A percentile compares a stretch with the other conserved stretches of the same genome.
Conservation (phyloP, 2,329 filamentous ascomycete genomes). For the Phymatotrichopsis omnivora region DNA sequence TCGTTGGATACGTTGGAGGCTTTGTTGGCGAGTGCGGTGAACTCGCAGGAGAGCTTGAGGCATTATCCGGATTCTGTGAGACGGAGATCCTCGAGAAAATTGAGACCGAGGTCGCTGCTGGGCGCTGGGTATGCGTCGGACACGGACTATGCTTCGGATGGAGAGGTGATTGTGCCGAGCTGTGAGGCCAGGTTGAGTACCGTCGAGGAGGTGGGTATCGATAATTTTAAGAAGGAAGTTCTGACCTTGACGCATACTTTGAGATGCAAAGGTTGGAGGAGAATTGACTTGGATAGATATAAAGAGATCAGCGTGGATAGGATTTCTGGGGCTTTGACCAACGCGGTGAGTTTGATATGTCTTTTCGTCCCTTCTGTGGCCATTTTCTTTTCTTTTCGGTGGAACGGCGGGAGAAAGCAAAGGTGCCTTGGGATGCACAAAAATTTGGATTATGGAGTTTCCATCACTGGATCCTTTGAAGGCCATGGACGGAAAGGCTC, state of each 20-base stretch:
- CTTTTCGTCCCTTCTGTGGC: too few relatives aligned
- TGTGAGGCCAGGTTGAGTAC: conserved; percentile 25
- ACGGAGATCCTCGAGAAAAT: conserved; percentile 7
- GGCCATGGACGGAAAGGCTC: too few relatives aligned
- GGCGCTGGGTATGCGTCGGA: conserved; percentile 21
- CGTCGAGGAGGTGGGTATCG: conserved; percentile 48
- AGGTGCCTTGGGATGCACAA: too few relatives aligned
- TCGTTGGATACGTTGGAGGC: conserved; percentile 4
- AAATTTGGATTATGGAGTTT: too few relatives aligned
- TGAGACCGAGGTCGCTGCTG: conserved; percentile 12
- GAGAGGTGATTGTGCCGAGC: conserved; percentile 22
- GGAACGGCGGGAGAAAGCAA: too few relatives aligned
- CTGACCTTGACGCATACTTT: conserved; percentile 81
- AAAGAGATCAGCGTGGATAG: conserved; percentile 60
- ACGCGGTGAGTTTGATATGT: conserved; percentile 48
- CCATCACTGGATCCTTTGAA: too few relatives aligned
- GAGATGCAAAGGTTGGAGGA: conserved; percentile 81
- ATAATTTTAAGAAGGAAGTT: conserved; percentile 83
- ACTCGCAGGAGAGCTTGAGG: too few relatives aligned
- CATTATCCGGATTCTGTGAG: too few relatives aligned
- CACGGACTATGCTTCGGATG: conserved; percentile 26
- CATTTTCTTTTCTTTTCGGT: too few relatives aligned
- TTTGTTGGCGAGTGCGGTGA: too few relatives aligned
- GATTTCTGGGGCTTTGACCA: conserved; percentile 85
- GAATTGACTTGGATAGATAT: conserved; percentile 62